phyloP scores from a whole-genome alignment of 192 early-diverging fungal species.

The Coemansia sp. region DNA sequence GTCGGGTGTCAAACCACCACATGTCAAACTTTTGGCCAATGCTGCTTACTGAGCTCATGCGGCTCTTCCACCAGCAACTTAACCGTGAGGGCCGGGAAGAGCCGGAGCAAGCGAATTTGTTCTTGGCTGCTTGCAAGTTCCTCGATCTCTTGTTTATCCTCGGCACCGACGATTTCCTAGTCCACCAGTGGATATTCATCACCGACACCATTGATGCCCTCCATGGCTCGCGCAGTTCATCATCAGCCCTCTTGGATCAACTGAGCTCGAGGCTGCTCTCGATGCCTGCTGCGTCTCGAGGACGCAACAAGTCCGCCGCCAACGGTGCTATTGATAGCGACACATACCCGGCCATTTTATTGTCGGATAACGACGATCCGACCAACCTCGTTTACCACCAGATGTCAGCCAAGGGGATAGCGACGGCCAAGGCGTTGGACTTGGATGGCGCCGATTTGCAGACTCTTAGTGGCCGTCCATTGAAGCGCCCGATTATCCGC shows the following conservation, averaged over 20 bases:
- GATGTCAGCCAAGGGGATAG: conserved; percentile 1
- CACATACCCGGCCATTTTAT: conserved; percentile 30
- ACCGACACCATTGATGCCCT: conserved; percentile 80
- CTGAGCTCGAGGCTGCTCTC: conserved; percentile 64
- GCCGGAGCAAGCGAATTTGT: conserved; percentile 69
- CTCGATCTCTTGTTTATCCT: conserved; percentile 82
- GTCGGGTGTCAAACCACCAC: conserved; percentile 78
- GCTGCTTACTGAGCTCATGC: conserved; percentile 83
- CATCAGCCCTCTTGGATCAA: conserved; percentile 68
- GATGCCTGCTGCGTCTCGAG: conserved; percentile 15
- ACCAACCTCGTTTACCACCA: conserved; percentile 31
- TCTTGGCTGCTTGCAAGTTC: conserved; percentile 87
- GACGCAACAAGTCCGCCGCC: too few species aligned
- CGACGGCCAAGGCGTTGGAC: conserved; percentile 10
- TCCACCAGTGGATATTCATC: conserved; percentile 96
- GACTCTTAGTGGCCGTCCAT: conserved; percentile 24
- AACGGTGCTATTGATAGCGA: too few species aligned
- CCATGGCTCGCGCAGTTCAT: conserved; percentile 54
- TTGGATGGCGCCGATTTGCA: conserved; percentile 19
- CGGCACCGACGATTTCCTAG: conserved; percentile 81
- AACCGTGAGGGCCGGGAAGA: conserved; percentile 44
- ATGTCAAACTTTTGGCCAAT: conserved; percentile 93
- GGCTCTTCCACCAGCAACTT: conserved; percentile 27
- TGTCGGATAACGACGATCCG: conserved; percentile 29
- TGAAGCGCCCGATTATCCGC: conserved; percentile 79